Conservation (phyloP, 2,329 filamentous ascomycete species). For the Diplodia intermedia region DNA sequence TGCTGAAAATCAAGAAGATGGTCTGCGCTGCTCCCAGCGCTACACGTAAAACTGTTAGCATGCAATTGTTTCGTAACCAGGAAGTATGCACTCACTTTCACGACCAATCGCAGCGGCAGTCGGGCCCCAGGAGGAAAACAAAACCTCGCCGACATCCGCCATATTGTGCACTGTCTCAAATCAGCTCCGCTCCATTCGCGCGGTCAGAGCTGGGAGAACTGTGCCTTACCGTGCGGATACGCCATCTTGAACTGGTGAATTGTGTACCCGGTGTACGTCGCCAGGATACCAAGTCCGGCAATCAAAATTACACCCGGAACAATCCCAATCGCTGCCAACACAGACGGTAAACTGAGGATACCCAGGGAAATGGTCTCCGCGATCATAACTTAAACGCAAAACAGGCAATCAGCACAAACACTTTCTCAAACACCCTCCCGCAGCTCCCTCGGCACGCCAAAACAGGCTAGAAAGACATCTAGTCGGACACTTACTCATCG, state of each 20-base stretch:
- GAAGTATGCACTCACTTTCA: conserved; percentile 2
- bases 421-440: too few species aligned
- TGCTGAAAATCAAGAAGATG: conserved; percentile 33
- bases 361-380: conserved; percentile 64
- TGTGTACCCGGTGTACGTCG: conserved; percentile 46
- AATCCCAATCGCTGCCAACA: conserved; percentile 32
- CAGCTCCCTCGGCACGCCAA: too few species aligned
- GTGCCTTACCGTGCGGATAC: conserved; percentile 28
- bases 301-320: conserved; percentile 34
- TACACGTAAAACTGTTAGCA: neutral
- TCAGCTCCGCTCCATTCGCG: conserved; percentile 61
- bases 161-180: conserved; percentile 37
- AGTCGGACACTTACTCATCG: conserved; percentile 38
- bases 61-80: neutral
- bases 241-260: conserved; percentile 34
- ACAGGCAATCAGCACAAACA: neutral
- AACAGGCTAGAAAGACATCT: neutral
- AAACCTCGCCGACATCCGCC: conserved; percentile 33
- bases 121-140: conserved; percentile 31
- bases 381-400: conserved; percentile 56
- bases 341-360: conserved; percentile 40
- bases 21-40: conserved; percentile 31
- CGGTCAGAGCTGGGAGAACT: conserved; percentile 54
- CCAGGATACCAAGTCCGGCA: conserved; percentile 31
- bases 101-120: conserved; percentile 28